These are phyloP conservation scores for Russula olivacea DNA, from an alignment of 768 basidiomycete genomes.

Conservation along the genomic window DNA sequence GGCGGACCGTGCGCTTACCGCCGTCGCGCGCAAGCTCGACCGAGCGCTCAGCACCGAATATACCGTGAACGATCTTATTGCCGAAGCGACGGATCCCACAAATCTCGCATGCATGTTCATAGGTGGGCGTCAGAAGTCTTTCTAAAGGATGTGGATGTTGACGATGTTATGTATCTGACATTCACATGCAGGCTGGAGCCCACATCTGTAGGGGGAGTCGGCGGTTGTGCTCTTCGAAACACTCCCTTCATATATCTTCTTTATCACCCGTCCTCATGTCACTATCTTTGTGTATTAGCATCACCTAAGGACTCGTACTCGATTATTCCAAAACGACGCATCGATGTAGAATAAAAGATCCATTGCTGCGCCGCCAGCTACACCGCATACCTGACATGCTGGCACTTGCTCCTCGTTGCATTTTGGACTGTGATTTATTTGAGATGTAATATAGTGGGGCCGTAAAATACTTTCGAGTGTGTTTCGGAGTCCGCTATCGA, in stretches of 20 bases:
- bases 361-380: too few species aligned
- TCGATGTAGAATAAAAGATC: neutral
- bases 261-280: neutral
- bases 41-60: constrained; percentile 85
- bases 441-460: too few species aligned
- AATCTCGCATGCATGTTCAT: constrained; percentile 75
- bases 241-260: neutral
- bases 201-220: constrained; percentile 29
- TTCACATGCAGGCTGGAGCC: constrained; percentile 38
- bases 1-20: constrained; percentile 81
- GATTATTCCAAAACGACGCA: neutral
- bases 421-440: too few species aligned
- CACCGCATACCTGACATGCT: too few species aligned
- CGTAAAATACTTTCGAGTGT: too few species aligned
- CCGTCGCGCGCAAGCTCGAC: constrained; percentile 78
- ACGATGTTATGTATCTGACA: constrained; percentile 9
- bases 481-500: too few species aligned
- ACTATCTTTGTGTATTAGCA: neutral
- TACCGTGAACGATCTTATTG: constrained; percentile 87
- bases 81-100: constrained; percentile 71
- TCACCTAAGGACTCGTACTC: neutral
- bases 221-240: neutral
- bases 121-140: constrained; percentile 42
- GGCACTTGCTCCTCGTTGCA: too few species aligned
- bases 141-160: neutral